Base-by-base conservation (phyloP, 306 rosid species). In the Acacia melanoxylon region DNA sequence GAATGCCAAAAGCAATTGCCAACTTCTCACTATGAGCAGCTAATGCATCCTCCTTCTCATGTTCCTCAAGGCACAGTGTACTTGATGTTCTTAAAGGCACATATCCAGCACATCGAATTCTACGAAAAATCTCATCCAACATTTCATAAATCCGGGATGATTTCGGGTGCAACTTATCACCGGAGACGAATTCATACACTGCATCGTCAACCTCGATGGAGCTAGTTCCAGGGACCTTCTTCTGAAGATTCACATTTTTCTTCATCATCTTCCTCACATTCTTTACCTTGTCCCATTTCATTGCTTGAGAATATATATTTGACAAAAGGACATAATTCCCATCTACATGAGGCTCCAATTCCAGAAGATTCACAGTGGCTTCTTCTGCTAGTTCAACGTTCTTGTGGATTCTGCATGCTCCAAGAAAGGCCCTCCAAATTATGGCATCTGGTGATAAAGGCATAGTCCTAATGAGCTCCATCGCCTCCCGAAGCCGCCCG, bases 381-480 rank as follows among this genome's bases (percentile, higher is more conserved):
- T 68, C 81, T 70, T 82, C 77, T 0, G 85, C 81, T 5, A 82
- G 31, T 48, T 82, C 85, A 54, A 76, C 56, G 71, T 76, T 82
- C 61, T 82, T 82, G 77, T 82, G 81, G 29, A 82, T 76, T 76
- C 77, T 76, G 31, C 81, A 82, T 40, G 85, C 77, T 76, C 66
- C 81, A 58, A 82, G 81, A 76, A 82, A 45, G 33, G 81, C 81
- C 54, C 81, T 69, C 81, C 85, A 82, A 33, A 76, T 42, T 27
- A 69, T 59, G 24, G 81, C 85, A 58, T 82, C 81, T 68, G 81
- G 85, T 44, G 52, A 62, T n/a, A 82, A 56, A 22, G 85, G 81
- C 77, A 75, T 82, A 5, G 76, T 68, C 51, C 45, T 75, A 33
- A 75, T 54, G 22, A 82, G 72, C 10, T 82, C 77, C 52, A 37